Base-by-base conservation (phyloP, 768 basidiomycete genomes). In the Rickenella mellea region DNA sequence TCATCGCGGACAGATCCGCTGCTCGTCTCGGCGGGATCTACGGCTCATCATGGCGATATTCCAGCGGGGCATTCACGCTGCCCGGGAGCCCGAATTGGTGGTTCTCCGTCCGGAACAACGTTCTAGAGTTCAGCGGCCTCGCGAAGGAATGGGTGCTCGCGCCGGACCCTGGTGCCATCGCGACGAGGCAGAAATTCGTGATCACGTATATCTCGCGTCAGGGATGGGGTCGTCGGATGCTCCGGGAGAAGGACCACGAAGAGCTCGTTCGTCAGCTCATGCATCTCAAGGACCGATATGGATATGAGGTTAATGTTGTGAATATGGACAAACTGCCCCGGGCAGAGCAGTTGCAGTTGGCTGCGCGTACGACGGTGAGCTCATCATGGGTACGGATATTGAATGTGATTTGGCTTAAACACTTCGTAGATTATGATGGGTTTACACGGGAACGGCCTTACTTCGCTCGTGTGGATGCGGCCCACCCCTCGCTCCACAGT, bases 131-230 rank as follows among this genome's bases (percentile, higher is more conserved):
- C 51, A 74, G 83, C 8, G 85, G 83, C 2, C 51, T 81, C 20
- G 33, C 37, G 20, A 27, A 27, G 66, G 71, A 26, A 55, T 61
- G 14, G 55, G 61, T 29, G 17, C 25, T 25, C 2, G 15, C 28
- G 21, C 61, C n/a, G 71, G 68, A 10, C 74, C 70, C 31, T 45
- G 36, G 2, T 32, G 48, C 43, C 9, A 49, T 69, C 15, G 54
- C 51, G 14, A 48, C 52, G 17, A 63, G 61, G 27, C 62, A 61
- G 26, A 76, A 52, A 38, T 84, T 83, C 0, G 92, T 97, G 20
- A 90, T 97, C 62, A 94, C 92, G 9, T 97, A 97, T 53, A 74
- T 96, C 46, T 88, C 83, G 8, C 73, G 92, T 3, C 92, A 97
- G 56, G 76, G 70, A 2, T 97, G 91, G 92, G 83, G 79, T 14